Conservation (phyloP, 257 asterid species). For the Lycium ferocissimum region DNA sequence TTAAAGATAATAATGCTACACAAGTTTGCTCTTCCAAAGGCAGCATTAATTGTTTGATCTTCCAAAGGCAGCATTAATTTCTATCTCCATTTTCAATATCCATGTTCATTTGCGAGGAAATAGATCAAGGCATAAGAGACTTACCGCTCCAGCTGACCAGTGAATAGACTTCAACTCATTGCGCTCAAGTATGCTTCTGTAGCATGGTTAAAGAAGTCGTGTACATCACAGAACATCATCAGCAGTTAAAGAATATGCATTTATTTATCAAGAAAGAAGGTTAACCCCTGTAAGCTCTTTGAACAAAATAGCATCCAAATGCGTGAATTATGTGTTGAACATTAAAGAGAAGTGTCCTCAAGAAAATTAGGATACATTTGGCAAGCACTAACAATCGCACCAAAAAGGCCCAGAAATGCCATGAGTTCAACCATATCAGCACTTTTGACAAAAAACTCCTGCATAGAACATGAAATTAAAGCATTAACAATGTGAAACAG, state of each 20-base stretch:
- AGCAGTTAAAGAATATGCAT: neutral
- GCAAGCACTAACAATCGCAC: constrained; percentile 82
- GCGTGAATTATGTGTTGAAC: neutral
- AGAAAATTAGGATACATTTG: constrained; percentile 75
- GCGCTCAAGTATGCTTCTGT: constrained; percentile 84
- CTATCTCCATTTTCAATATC: neutral
- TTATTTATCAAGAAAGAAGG: constrained; percentile 24
- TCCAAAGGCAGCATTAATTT: constrained; percentile 3
- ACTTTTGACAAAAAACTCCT: constrained; percentile 87
- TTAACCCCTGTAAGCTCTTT: constrained; percentile 9
- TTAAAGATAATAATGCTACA: constrained; percentile 1
- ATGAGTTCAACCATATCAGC: constrained; percentile 92
- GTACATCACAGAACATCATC: constrained; percentile 4
- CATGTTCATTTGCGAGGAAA: neutral
- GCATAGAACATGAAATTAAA: constrained; percentile 37
- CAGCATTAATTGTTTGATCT: neutral
- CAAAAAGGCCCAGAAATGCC: constrained; percentile 93
- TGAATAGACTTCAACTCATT: constrained; percentile 75
- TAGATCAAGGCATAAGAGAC: constrained; percentile 38
- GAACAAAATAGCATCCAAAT: constrained; percentile 7
- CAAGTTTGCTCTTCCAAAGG: constrained; percentile 3
- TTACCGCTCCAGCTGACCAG: constrained; percentile 84
- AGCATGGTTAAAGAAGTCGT: constrained; percentile 48
- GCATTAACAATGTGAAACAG: neutral
- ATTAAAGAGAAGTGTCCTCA: constrained; percentile 8